Conservation (phyloP, 768 basidiomycete species). For the Rhodotorula paludigena region DNA sequence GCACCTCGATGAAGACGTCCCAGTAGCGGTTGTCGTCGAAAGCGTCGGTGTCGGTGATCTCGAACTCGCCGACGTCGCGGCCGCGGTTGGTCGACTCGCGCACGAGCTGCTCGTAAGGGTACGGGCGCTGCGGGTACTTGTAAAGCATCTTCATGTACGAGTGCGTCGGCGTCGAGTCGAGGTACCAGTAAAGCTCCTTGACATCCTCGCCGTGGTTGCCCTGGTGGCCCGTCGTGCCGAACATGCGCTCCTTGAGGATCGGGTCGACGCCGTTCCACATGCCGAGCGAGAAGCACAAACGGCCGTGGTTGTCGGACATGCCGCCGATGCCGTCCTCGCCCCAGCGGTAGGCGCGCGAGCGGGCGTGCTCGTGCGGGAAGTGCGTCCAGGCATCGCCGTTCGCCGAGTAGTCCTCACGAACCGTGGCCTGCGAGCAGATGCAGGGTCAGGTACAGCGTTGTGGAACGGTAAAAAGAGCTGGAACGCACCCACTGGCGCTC, state of each 20-base stretch:
- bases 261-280: slow-evolving; percentile 93
- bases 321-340: slow-evolving; percentile 98
- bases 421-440: slow-evolving; percentile 72
- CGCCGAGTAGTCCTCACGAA: slow-evolving; percentile 94
- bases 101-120: slow-evolving; percentile 90
- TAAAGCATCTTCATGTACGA: slow-evolving; percentile 99
- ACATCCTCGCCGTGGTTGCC: slow-evolving; percentile 98
- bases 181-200: slow-evolving; percentile 97
- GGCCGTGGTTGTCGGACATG: slow-evolving; percentile 93
- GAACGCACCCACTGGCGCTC: slow-evolving; percentile 87
- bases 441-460: slow-evolving; percentile 40
- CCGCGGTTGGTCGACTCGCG: slow-evolving; percentile 73
- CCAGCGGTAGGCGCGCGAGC: slow-evolving; percentile 95
- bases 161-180: slow-evolving; percentile 97
- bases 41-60: slow-evolving; percentile 83
- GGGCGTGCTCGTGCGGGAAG: slow-evolving; percentile 87
- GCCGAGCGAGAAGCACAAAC: slow-evolving; percentile 80
- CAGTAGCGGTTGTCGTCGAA: slow-evolving; percentile 94
- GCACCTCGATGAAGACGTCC: slow-evolving; percentile 96
- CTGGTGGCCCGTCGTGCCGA: slow-evolving; percentile 91
- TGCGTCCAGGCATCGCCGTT: slow-evolving; percentile 83
- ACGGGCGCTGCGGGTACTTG: slow-evolving; percentile 91
- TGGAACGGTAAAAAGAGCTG: slow-evolving; percentile 4
- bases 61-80: slow-evolving; percentile 83
- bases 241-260: slow-evolving; percentile 93